Base-by-base conservation (phyloP, 2,329 filamentous ascomycete genomes). In the Ophiocordyceps unilateralis region DNA sequence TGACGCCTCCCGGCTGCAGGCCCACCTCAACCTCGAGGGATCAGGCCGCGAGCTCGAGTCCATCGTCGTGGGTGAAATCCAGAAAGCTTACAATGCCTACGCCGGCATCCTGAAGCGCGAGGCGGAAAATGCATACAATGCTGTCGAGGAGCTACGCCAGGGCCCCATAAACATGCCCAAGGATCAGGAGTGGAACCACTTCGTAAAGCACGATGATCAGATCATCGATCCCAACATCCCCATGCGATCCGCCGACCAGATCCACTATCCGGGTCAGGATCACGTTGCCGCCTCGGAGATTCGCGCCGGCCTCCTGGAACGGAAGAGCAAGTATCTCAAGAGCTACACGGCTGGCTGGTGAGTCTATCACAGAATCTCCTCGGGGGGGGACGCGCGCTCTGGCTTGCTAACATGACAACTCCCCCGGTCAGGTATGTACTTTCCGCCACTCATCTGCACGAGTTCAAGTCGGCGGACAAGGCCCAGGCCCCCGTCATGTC, bases 291-390 rank as follows among this genome's bases (percentile, higher is more conserved):
- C 85, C 70, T 58, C 83, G 47, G 89, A 96, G 60, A 83, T 98
- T 43, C 74, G 88, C 47, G 85, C 86, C 19, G 91, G 91, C 3
- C 78, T 95, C 62, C 68, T 98, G 30, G 91, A 98, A 67, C 81
- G 91, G 51, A 96, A 96, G 77, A 94, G 87, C 73, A 98, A 96
- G 58, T 98, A 96, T 56, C 67, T 98, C 47, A 96, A 95, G 68
- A 95, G 88, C 59, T 95, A 95, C 60, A 91, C 88, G 8, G 83
- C 87, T 22, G 89, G 89, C 56, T 96, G 89, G 88, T 89, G 68
- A 63, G 80, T 55, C 7, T 12, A 26, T 10, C 9, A 26, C 24
- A 2, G 24, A 8, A 12, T 26, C 12, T 2, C 24, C 24, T 26
- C 24, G 24, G 12, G 4, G 24, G 24, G 9, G n/a, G 14, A 34